Evolutionary conservation across 2,329 filamentous ascomycete species (phyloP).

Genomic region (Conoideocrella luteorostrata): DNA sequence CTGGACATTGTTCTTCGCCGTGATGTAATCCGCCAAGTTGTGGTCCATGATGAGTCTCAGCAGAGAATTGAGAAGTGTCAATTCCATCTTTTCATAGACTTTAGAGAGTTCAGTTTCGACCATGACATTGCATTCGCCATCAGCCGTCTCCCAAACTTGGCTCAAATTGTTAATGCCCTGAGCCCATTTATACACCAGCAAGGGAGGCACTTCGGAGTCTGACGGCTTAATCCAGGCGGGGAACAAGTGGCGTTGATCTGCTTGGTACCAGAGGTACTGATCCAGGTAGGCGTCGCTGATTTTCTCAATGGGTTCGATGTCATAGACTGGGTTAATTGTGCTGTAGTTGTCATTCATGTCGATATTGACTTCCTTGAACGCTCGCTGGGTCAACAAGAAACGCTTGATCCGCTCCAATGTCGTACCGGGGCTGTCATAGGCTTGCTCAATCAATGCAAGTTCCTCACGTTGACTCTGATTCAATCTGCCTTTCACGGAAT

Average conservation of each 20-base stretch:
- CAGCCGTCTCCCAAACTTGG: slow-evolving; percentile 86
- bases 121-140: slow-evolving; percentile 97
- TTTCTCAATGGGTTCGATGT: slow-evolving; percentile 98
- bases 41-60: slow-evolving; percentile 97
- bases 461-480: slow-evolving; percentile 98
- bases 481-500: slow-evolving; percentile 92
- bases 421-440: slow-evolving; percentile 94
- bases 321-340: slow-evolving; percentile 97
- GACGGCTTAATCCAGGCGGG: slow-evolving; percentile 99
- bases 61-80: slow-evolving; percentile 89
- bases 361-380: slow-evolving; percentile 98
- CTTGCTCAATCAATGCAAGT: slow-evolving; percentile 92
- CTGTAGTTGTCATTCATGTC: slow-evolving; percentile 99
- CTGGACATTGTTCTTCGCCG: slow-evolving; percentile 98
- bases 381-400: slow-evolving; percentile 91
- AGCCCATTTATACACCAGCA: slow-evolving; percentile 97
- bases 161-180: slow-evolving; percentile 98
- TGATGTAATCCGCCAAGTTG: slow-evolving; percentile 98
- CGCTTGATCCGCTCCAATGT: slow-evolving; percentile 95
- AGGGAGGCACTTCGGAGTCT: slow-evolving; percentile 90
- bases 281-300: slow-evolving; percentile 98
- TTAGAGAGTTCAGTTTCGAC: slow-evolving; percentile 98
- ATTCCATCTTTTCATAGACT: slow-evolving; percentile 98
- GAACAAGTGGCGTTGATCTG: slow-evolving; percentile 93
- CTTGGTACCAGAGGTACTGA: slow-evolving; percentile 98